Evolutionary conservation across 179 eudicot genomes (phyloP).

Genomic region (Corrigiola litoralis): DNA sequence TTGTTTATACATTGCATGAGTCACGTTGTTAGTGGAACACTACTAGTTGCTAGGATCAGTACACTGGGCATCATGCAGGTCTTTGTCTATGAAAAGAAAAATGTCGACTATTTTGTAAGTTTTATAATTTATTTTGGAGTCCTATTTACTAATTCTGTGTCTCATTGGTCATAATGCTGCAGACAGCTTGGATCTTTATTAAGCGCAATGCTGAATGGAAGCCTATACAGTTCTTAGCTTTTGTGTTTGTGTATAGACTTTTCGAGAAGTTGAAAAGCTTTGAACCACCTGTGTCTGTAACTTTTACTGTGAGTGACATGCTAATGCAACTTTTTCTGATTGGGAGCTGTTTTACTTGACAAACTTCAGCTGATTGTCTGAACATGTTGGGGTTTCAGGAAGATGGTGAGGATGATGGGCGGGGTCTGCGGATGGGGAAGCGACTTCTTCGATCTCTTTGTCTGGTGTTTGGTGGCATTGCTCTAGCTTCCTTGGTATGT

Average conservation of each 20-base stretch:
- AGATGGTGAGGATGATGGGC: constrained; percentile 82
- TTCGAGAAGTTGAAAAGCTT: constrained; percentile 86
- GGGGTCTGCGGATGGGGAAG: constrained; percentile 81
- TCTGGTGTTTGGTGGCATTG: constrained; percentile 81
- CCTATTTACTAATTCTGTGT: too few species aligned
- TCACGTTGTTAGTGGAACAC: background rate
- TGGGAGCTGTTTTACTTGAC: background rate
- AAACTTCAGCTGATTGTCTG: constrained; percentile 10
- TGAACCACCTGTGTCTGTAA: constrained; percentile 62
- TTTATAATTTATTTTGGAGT: too few species aligned
- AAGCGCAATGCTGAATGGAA: constrained; percentile 75
- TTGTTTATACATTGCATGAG: background rate
- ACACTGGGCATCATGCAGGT: background rate
- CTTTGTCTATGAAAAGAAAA: background rate
- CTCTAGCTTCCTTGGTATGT: constrained; percentile 77
- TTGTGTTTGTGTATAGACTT: constrained; percentile 72
- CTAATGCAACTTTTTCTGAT: background rate
- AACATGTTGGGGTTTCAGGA: constrained; percentile 55
- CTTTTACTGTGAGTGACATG: constrained; percentile 53
- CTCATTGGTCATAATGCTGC: constrained; percentile 20
- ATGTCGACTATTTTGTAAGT: too few species aligned
- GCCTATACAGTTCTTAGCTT: constrained; percentile 79
- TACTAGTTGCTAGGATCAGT: too few species aligned
- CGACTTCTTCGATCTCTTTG: constrained; percentile 76
- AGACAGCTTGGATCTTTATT: constrained; percentile 81